These are phyloP conservation scores for Mychonastes homosphaera DNA, from an alignment of 139 green algal species.

Conservation along the genomic window DNA sequence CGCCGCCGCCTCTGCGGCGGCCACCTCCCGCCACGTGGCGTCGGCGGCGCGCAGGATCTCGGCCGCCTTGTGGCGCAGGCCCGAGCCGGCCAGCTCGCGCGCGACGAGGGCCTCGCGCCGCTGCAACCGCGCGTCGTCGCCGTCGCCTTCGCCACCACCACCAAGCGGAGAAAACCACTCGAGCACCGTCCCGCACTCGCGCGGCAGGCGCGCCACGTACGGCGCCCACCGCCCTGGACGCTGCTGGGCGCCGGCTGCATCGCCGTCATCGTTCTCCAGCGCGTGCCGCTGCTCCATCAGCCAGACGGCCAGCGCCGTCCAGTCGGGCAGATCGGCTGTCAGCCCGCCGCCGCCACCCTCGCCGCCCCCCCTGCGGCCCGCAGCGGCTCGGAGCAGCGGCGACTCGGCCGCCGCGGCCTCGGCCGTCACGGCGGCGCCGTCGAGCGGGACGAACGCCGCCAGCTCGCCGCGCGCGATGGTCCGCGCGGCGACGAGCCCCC, in stretches of 20 bases:
- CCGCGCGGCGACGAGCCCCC: too few species aligned
- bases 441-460: too few species aligned
- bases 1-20: constrained; percentile 19
- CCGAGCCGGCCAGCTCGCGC: constrained; percentile 11
- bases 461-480: too few species aligned
- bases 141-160: background rate
- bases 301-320: constrained; percentile 51
- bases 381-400: too few species aligned
- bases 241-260: constrained; percentile 10
- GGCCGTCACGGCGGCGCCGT: too few species aligned
- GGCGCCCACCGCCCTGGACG: constrained; percentile 16
- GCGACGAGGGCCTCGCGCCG: constrained; percentile 23
- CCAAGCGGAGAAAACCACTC: constrained; percentile 31
- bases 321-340: constrained; percentile 38
- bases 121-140: background rate
- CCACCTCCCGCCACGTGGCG: constrained; percentile 25
- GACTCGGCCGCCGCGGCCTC: too few species aligned
- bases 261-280: background rate
- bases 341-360: too few species aligned
- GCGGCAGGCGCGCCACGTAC: constrained; percentile 36
- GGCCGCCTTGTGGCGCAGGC: constrained; percentile 17
- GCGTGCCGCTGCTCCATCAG: constrained; percentile 31
- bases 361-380: too few species aligned
- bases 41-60: constrained; percentile 31
- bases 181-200: constrained; percentile 37